Conservation (phyloP, 345 rosid species). For the Citrus reticulata region DNA sequence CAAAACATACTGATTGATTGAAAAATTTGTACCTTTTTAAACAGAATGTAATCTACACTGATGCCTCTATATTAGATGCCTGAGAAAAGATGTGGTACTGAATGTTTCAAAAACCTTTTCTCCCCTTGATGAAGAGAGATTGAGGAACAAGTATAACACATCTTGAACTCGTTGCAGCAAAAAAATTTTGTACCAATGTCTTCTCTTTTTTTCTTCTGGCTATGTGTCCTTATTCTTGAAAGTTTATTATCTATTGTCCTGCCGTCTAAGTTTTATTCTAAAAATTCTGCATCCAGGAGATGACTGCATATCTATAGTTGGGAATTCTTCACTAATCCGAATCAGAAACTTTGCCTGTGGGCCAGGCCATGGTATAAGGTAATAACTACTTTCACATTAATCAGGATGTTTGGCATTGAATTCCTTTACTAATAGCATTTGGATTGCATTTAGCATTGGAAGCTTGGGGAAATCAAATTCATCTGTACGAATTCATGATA, state of each 20-base stretch:
- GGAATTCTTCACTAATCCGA: constrained; percentile 64
- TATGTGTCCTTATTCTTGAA: not conserved
- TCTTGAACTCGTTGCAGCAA: not conserved
- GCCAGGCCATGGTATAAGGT: constrained; percentile 99
- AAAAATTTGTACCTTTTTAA: not conserved
- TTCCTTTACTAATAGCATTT: not conserved
- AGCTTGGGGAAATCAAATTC: constrained; percentile 81
- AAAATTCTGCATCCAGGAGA: constrained; percentile 58
- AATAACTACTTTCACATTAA: not conserved
- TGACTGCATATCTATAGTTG: constrained; percentile 87
- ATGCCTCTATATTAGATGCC: not conserved
- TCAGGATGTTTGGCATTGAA: not conserved
- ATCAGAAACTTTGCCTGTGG: constrained; percentile 69
- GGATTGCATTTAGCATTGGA: constrained; percentile 54
- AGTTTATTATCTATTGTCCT: not conserved
- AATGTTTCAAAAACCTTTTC: not conserved
- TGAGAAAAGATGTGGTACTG: not conserved
- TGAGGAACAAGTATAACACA: not conserved
- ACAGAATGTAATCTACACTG: not conserved
- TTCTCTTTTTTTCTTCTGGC: not conserved
- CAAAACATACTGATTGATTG: not conserved
- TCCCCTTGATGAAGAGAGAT: too few relatives aligned
- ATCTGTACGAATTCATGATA: constrained; percentile 47
- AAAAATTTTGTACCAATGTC: not conserved
- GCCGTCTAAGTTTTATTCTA: not conserved